Base-by-base conservation (phyloP, 805 yeast genomes). In the Lachancea nothofagi region DNA sequence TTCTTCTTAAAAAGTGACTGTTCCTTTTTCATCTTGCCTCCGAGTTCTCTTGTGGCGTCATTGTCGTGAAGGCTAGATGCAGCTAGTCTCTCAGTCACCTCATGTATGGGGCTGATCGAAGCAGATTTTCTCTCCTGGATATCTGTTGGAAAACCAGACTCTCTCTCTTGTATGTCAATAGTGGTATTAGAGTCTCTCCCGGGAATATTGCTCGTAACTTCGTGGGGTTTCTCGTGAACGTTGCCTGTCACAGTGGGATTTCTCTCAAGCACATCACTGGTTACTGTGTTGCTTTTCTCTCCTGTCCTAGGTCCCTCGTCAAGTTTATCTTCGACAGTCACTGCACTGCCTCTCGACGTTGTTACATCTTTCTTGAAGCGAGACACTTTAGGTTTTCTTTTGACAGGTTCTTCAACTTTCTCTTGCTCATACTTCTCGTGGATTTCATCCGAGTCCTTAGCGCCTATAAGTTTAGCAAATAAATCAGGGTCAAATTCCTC, bases 401-500 rank as follows among this genome's bases (percentile, higher is more conserved):
- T 44, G 7, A 27, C 34, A 28, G 41, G 34, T 9, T 29, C 32
- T 6, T 41, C 45, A 1, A 34, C 47, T 3, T 37, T 19, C 13
- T 44, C 37, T 2, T 44, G 33, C 21, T 50, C 47, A 39, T 54
- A 56, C 28, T 46, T 58, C 5, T 53, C 55, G 39, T 61, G 62
- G 10, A 54, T 34, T 14, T 55, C 62, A 33, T 58, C 59, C 2
- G 62, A 46, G 8, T 48, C 53, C 39, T 59, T 56, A 5, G 48
- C 61, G 30, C 65, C 65, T 10, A 59, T 43, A 41, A 61, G 40
- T 17, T 49, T 44, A 5, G 60, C 62, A 43, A 60, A 56, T 17
- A 60, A 40, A 25, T 60, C 65, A 25, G 51, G 41, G 40, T 60
- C 65, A 41, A 60, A 60, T 4, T 54, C 61, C 13, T 49, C 50